phyloP scores from a whole-genome alignment of 2,329 filamentous ascomycete genomes.

The Aspergillus tubingensis region DNA sequence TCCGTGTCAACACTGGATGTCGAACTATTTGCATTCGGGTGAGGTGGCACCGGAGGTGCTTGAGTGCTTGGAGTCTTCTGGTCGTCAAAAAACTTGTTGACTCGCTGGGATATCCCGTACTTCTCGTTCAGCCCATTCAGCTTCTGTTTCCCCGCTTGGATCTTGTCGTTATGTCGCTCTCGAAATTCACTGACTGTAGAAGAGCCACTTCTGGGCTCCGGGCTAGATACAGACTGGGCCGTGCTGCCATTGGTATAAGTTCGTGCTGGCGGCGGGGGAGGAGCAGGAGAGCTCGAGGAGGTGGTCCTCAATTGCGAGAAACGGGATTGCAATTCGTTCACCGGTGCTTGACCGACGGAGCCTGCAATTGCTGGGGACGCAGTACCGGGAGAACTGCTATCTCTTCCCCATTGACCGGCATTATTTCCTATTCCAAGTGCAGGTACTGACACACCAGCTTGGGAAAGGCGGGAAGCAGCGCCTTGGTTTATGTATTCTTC shows the following conservation, averaged over 20 bases:
- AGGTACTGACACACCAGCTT: conserved; percentile 76
- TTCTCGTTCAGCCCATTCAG: conserved; percentile 49
- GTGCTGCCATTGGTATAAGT: conserved; percentile 57
- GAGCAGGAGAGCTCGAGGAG: conserved; percentile 30
- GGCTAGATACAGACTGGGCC: conserved; percentile 61
- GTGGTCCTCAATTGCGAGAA: conserved; percentile 59
- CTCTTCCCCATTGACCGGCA: conserved; percentile 21
- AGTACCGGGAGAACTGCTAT: conserved; percentile 32
- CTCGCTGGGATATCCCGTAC: conserved; percentile 48
- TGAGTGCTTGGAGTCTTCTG: conserved; percentile 30
- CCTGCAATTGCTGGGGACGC: conserved; percentile 19
- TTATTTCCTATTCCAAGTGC: conserved; percentile 68
- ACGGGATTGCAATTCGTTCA: conserved; percentile 68
- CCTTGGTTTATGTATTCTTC: conserved; percentile 55
- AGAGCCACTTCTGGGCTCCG: conserved; percentile 61
- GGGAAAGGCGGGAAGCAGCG: conserved; percentile 66
- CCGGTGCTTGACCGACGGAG: conserved; percentile 43
- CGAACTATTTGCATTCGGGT: conserved; percentile 27
- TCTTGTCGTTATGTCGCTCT: conserved; percentile 69
- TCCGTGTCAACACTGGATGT: conserved; percentile 32
- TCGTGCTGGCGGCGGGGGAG: conserved; percentile 36
- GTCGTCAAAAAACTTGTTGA: conserved; percentile 51
- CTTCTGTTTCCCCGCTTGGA: conserved; percentile 60
- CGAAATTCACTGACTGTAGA: conserved; percentile 68
- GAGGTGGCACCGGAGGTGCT: conserved; percentile 26